Evolutionary conservation across 805 yeast species (phyloP), one percentile per base, ranked within the genome.

Genomic region (Komagataella kurtzmanii): DNA sequence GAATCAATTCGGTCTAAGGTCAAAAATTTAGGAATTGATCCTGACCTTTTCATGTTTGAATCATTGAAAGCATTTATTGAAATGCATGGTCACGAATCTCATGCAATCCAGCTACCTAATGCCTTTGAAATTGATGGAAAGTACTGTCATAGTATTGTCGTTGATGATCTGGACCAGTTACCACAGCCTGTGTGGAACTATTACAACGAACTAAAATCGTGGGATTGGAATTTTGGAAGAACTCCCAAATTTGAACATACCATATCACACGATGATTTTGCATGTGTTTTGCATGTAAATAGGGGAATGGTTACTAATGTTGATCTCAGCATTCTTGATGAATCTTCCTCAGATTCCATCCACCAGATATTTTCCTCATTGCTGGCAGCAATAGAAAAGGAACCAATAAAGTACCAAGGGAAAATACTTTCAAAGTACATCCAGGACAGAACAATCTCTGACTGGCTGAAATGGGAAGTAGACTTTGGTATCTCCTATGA

Each of bases 1-100:
- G 80, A 77, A 36, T 87, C 96, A 24, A 95, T 91, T 3, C 77
- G 81, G 49, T 80, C 96, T 0, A 80, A 80, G n/a, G 95, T 93
- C 3, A 66, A 77, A 0, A 93, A 93, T 60, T 62, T 88, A 14
- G 72, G 67, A 1, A 58, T 85, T 24, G 63, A 62, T 5, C 61
- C 60, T 6, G 71, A 73, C 0, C 67, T 71, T 1, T 80, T 90
- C 56, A 66, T 76, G 0, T 65, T 69, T 2, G 56, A 70, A 1
- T 77, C 78, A 6, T 53, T 67, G 2, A 54, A 62, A 1, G 73
- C 71, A 2, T 83, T 79, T 56, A 55, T 58, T 24, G 53, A 61
- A 2, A 56, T 52, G 47, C 75, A 68, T 54, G 70, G 45, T 7
- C 55, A 54, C 7, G 52, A 47, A 30, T 48, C 50, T 7, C 40